Evolutionary conservation across 257 asterid genomes (phyloP).

Genomic region (Parsonsia alboflavescens): DNA sequence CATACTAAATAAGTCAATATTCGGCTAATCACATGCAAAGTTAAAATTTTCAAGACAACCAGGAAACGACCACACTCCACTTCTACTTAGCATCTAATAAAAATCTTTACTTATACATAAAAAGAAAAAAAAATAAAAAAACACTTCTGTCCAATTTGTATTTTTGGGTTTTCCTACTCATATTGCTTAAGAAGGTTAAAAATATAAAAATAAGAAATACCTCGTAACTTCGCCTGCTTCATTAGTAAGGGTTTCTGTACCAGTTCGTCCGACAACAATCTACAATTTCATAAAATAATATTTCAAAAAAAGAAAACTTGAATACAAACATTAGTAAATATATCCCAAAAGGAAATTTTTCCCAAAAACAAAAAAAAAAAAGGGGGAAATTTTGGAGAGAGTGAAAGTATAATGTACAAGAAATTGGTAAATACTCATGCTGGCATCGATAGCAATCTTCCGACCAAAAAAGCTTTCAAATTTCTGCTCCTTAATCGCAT

Average conservation of each 20-base stretch:
- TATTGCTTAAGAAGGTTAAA: neutral
- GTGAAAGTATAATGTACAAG: slow-evolving; percentile 39
- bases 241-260: slow-evolving; percentile 90
- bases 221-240: slow-evolving; percentile 99
- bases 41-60: neutral
- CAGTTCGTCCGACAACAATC: slow-evolving; percentile 94
- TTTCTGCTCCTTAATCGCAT: slow-evolving; percentile 86
- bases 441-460: slow-evolving; percentile 93
- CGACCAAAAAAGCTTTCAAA: slow-evolving; percentile 96
- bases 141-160: too few species aligned
- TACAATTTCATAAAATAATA: slow-evolving; percentile 30
- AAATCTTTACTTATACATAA: too few species aligned
- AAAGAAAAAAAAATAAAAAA: neutral
- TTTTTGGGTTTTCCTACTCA: neutral
- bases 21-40: neutral
- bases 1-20: slow-evolving; percentile 11
- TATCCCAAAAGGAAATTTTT: neutral
- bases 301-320: neutral
- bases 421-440: slow-evolving; percentile 99
- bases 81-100: neutral
- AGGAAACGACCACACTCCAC: neutral
- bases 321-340: neutral
- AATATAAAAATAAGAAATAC: slow-evolving; percentile 22
- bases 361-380: too few species aligned
- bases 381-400: neutral